Base-by-base conservation (phyloP, 2,329 filamentous ascomycete species). In the Colletotrichum trifolii region DNA sequence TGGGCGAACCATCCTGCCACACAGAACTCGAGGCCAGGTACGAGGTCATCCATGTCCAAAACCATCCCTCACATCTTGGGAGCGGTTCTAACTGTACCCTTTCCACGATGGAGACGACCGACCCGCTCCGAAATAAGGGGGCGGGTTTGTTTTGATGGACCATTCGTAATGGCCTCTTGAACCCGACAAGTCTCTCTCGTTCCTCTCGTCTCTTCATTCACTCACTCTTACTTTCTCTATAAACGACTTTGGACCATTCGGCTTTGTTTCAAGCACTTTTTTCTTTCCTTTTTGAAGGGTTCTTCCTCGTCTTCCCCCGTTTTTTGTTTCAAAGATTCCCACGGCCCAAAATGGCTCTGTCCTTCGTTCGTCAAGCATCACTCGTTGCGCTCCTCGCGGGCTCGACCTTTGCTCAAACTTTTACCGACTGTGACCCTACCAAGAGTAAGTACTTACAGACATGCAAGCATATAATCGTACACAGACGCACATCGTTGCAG, bases 321-420 rank as follows among this genome's bases (percentile, higher is more conserved):
- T 25, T 25, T 25, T 25, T 25, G 42, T 33, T 55, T 46, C 17
- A 36, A 40, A 36, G n/a, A 25, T n/a, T 56, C 35, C 34, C 33
- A 47, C 25, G 8, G 55, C 39, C 8, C 36, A 62, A 60, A 39
- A 66, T 66, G 63, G 63, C 52, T 6, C n/a, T 57, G 52, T 66
- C 58, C 42, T 62, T 66, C 52, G 58, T 66, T 63, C 63, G 63
- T 56, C 63, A 66, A 43, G 63, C 63, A 53, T 62, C 63, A 36
- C 58, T 66, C 40, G 58, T 66, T 38, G 63, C 63, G 36, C 58
- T 66, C 4, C 63, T 66, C 13, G 63, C 58, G 36, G 52, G 58
- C 9, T 62, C 63, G 33, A 53, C 63, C 17, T 15, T 66, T n/a
- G 63, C 52, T 57, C 63, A 66, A 39, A 66, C 63, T 3, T 66